Percentiles rank a stretch among this genome's conserved stretches.
phyloP scores from a whole-genome alignment of 176 grass and related monocot genomes.

The Tillandsia fasciculata region DNA sequence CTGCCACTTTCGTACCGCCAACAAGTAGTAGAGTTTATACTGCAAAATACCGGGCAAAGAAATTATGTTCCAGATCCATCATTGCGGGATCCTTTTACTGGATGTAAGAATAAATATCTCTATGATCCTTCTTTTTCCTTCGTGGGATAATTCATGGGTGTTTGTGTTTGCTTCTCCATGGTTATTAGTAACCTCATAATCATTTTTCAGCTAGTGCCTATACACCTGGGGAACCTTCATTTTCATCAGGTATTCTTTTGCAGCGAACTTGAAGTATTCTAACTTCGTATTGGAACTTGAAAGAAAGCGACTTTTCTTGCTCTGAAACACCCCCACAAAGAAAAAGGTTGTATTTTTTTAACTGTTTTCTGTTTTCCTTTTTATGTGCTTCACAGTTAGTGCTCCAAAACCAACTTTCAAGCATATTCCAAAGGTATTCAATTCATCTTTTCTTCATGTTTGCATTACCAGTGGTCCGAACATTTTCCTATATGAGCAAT shows the following conservation, averaged over 20 bases:
- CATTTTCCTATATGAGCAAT: background rate
- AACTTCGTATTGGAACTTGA: background rate
- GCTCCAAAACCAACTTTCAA: constrained; percentile 63
- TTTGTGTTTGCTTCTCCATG: background rate
- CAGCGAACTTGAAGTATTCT: background rate
- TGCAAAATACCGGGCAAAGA: constrained; percentile 86
- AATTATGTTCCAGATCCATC: constrained; percentile 76
- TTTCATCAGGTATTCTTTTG: constrained; percentile 39
- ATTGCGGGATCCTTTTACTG: constrained; percentile 87
- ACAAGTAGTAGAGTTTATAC: constrained; percentile 96
- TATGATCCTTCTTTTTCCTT: background rate
- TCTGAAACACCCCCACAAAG: no score
- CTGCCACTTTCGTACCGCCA: constrained; percentile 81
- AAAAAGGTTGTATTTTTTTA: background rate
- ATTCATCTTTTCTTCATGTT: background rate
- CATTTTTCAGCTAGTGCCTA: constrained; percentile 73
- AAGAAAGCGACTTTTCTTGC: background rate
- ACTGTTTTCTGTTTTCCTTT: background rate
- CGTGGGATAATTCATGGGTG: background rate
- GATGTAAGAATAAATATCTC: constrained; percentile 42
- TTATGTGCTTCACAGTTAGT: constrained; percentile 34
- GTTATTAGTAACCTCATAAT: constrained; percentile 4
- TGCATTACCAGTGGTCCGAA: background rate
- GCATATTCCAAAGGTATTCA: constrained; percentile 86
- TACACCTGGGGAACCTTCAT: constrained; percentile 71